phyloP scores from a whole-genome alignment of 208 protist species.

The Naegleria lovaniensis region DNA sequence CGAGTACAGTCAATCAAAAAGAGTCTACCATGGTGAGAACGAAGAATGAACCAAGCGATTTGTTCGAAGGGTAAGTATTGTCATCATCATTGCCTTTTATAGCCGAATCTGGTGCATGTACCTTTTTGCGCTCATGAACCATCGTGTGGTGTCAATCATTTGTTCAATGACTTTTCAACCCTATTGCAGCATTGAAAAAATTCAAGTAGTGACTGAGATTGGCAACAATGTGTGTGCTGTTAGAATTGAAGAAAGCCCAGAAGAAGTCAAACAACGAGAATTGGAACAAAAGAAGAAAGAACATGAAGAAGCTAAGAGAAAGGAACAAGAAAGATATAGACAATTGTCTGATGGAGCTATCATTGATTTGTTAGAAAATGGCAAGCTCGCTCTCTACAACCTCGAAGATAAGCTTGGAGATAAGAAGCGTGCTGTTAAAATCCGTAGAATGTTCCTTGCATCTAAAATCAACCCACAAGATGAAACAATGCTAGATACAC shows the following conservation, averaged over 20 bases:
- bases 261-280: background rate
- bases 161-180: too few relatives aligned
- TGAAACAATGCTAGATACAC: background rate
- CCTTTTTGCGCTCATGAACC: too few relatives aligned
- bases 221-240: background rate
- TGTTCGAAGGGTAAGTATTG: background rate
- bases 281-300: background rate
- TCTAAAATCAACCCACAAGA: background rate
- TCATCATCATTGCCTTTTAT: too few relatives aligned
- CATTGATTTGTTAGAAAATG: background rate
- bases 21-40: background rate
- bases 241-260: background rate
- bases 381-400: background rate
- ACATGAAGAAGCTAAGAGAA: background rate
- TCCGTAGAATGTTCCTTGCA: slow-evolving; percentile 11
- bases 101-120: too few relatives aligned
- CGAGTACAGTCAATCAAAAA: background rate
- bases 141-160: background rate
- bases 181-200: background rate
- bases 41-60: background rate
- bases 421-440: background rate
- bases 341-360: slow-evolving; percentile 4
- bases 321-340: background rate
- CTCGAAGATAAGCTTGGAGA: slow-evolving; percentile 6
- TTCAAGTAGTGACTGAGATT: background rate